A percentile compares a stretch with the other conserved stretches of the same genome.
Conservation (phyloP, 768 basidiomycete species). For the Omphalotus guepiniiformis region DNA sequence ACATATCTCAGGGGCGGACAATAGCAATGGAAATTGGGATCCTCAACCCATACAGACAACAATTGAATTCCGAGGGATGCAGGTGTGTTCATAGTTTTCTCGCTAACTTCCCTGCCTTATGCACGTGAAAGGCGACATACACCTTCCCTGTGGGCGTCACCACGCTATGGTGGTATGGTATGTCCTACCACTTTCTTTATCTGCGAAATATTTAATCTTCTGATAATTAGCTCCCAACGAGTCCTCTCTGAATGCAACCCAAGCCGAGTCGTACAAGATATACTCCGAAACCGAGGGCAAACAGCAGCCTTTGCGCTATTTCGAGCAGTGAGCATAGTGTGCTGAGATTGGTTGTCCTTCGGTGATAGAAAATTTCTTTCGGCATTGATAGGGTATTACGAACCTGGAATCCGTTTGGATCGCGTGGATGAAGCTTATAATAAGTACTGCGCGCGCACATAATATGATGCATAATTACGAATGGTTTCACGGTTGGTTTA, state of each 20-base stretch:
- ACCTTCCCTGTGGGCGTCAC: slow-evolving; percentile 77
- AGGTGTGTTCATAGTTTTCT: slow-evolving; percentile 32
- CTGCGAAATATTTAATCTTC: not conserved
- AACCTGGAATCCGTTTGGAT: too few relatives aligned
- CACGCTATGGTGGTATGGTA: slow-evolving; percentile 36
- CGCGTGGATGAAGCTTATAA: too few relatives aligned
- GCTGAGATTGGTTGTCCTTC: too few relatives aligned
- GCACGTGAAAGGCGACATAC: slow-evolving; percentile 50
- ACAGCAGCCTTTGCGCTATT: slow-evolving; percentile 1
- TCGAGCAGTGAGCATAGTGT: too few relatives aligned
- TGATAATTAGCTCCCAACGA: not conserved
- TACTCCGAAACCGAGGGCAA: slow-evolving; percentile 7
- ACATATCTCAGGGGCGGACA: slow-evolving; percentile 45
- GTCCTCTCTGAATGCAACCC: not conserved
- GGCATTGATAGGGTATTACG: too few relatives aligned
- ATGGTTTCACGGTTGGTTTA: too few relatives aligned
- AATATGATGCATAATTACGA: too few relatives aligned
- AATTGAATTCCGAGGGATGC: slow-evolving; percentile 60
- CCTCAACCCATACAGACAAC: slow-evolving; percentile 51
- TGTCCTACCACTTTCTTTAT: not conserved
- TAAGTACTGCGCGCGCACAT: too few relatives aligned
- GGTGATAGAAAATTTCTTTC: too few relatives aligned
- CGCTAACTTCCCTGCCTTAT: slow-evolving; percentile 1
- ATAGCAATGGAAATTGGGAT: slow-evolving; percentile 45
- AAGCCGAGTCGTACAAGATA: not conserved